Base-by-base conservation (phyloP, 2,329 filamentous ascomycete species). In the Aspergillus melleus region DNA sequence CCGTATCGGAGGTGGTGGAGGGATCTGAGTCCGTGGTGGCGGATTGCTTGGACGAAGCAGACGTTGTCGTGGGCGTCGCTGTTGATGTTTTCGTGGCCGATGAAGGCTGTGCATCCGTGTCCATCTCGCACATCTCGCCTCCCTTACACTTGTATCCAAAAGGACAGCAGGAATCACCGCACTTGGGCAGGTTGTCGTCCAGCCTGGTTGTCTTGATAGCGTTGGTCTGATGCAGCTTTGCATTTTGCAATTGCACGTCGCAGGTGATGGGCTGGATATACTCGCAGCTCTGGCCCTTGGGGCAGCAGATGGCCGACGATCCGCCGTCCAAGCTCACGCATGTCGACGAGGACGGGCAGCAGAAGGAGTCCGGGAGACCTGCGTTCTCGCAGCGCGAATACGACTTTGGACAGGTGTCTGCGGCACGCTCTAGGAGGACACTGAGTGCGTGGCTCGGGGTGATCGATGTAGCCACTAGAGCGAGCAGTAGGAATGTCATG, bases 301-400 rank as follows among this genome's bases (percentile, higher is more conserved):
- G 79, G 64, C 80, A 82, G 67, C 80, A 82, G 24, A 82, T 72
- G 29, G 73, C 78, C 3, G 78, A 77, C 36, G 70, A 78, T 11
- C 70, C 72, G 55, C 71, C 64, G 60, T 81, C 79, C 39, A 81
- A 58, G 49, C 73, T 73, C 52, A 80, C 65, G 61, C 80, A 82
- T 44, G 69, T 76, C 16, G 72, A 72, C 10, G 66, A 70, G 32
- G 73, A 71, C 22, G 75, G 68, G 58, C 80, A 82, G 65, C 77
- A 80, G 64, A 81, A 82, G 53, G 74, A 68, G 16, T 68, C 68
- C 8, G 79, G 77, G 29, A 81, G 66, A 4, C 73, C 70, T 8
- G 71, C 60, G 22, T 72, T 69, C 24, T 71, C 72, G 61, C 79
- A 80, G 46, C 66, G 66, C n/a, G 68, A 64, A 52, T 71, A 77